Conservation (phyloP, 2,329 filamentous ascomycete genomes). For the Trichoderma aggressivum region DNA sequence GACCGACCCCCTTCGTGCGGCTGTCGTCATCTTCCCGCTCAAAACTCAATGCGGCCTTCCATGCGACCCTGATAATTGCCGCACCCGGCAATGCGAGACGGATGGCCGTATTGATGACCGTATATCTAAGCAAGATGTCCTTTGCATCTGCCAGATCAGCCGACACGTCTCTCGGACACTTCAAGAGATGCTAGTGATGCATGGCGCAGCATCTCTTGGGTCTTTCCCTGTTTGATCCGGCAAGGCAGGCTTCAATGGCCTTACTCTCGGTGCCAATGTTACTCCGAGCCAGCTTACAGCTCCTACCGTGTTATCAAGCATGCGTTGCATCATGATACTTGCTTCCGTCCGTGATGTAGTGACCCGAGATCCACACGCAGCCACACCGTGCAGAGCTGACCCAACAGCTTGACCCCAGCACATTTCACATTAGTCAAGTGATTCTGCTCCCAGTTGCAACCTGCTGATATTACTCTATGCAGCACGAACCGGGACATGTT, state of each 20-base stretch:
- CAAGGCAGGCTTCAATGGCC: constrained; percentile 1
- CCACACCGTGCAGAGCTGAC: background rate
- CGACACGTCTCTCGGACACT: background rate
- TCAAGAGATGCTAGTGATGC: background rate
- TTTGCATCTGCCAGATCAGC: constrained; percentile 2
- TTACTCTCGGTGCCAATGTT: background rate
- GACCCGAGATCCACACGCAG: background rate
- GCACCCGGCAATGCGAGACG: constrained; percentile 10
- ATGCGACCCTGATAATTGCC: constrained; percentile 18
- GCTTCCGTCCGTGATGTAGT: background rate
- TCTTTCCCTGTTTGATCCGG: background rate
- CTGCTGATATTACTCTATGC: background rate
- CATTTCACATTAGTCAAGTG: constrained; percentile 32
- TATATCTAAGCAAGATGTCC: background rate
- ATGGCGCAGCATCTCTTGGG: constrained; percentile 9
- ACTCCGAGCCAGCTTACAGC: background rate
- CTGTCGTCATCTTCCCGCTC: constrained; percentile 18
- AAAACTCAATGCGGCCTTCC: constrained; percentile 20
- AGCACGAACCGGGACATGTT: background rate
- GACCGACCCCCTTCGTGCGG: background rate
- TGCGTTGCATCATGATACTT: background rate
- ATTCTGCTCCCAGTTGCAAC: constrained; percentile 19
- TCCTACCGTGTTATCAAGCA: background rate
- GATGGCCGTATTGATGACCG: background rate
- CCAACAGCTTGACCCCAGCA: constrained; percentile 25